Conservation (phyloP, 495 filamentous ascomycete species). For the Daldinia childiae region DNA sequence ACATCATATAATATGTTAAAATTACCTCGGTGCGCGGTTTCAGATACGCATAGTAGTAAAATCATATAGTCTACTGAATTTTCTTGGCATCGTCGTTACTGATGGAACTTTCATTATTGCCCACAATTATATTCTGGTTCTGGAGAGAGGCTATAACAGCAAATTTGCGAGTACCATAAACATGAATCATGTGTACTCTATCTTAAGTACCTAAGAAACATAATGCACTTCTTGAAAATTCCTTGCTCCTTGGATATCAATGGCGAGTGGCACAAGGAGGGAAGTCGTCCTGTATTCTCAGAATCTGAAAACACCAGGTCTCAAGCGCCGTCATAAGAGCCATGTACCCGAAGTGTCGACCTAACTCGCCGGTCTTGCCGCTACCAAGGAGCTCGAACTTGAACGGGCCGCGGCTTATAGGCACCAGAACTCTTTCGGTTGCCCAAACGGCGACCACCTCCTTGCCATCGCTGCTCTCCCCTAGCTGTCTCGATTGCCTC, state of each 20-base stretch:
- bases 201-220: too few relatives aligned
- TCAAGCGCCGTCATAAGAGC: not conserved
- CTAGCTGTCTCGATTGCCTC: not conserved
- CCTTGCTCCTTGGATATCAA: not conserved
- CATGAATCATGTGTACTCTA: too few relatives aligned
- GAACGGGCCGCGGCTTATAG: not conserved
- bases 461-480: not conserved
- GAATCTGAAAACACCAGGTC: not conserved
- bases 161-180: not conserved
- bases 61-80: too few relatives aligned
- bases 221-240: too few relatives aligned
- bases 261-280: not conserved
- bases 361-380: not conserved
- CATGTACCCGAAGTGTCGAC: not conserved
- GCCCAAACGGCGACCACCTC: not conserved
- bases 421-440: not conserved
- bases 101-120: too few relatives aligned
- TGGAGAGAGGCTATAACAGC: not conserved
- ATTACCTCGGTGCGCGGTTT: too few relatives aligned
- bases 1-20: too few relatives aligned
- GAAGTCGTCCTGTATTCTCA: not conserved
- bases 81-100: too few relatives aligned
- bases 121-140: too few relatives aligned
- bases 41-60: too few relatives aligned
- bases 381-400: not conserved